Conservation (phyloP, 495 filamentous ascomycete species). For the Pseudevernia furfuracea region DNA sequence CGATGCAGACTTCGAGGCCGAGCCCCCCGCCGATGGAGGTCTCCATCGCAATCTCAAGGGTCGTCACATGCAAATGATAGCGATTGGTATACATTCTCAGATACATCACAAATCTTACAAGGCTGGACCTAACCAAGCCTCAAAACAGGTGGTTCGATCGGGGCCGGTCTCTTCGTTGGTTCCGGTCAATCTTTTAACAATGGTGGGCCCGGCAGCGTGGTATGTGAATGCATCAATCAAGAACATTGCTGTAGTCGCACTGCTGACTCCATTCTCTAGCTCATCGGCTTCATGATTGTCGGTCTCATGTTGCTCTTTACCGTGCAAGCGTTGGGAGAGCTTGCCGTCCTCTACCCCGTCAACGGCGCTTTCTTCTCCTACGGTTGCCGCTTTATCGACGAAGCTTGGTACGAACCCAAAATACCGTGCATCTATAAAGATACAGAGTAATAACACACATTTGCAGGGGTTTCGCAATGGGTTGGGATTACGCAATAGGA, state of each 20-base stretch:
- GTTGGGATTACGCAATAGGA: conserved; percentile 63
- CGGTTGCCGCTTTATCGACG: conserved; percentile 48
- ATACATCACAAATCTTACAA: not conserved
- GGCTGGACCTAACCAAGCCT: not conserved
- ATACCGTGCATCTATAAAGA: not conserved
- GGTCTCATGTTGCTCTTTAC: conserved; percentile 48
- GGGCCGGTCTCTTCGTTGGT: conserved; percentile 47
- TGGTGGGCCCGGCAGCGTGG: conserved; percentile 41
- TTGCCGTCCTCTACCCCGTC: conserved; percentile 62
- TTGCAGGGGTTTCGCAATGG: conserved; percentile 42
- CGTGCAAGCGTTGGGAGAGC: conserved; percentile 61
- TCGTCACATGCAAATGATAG: conserved; percentile 71
- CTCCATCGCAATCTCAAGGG: conserved; percentile 41
- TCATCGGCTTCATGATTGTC: conserved; percentile 44
- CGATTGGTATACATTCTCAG: conserved; percentile 44
- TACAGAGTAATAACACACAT: conserved; percentile 6
- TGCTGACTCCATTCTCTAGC: conserved; percentile 24
- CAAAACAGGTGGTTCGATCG: conserved; percentile 42
- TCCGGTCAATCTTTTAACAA: conserved; percentile 38
- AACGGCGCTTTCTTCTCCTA: conserved; percentile 57
- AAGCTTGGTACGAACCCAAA: conserved; percentile 39
- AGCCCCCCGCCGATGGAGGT: conserved; percentile 2
- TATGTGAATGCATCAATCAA: conserved; percentile 23
- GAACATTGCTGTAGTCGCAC: conserved; percentile 16
- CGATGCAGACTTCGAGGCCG: conserved; percentile 16